Percentiles rank a stretch among this genome's conserved stretches.
Conservation (phyloP, 1,284 basidiomycete species). For the Leccinum pachyderme region DNA sequence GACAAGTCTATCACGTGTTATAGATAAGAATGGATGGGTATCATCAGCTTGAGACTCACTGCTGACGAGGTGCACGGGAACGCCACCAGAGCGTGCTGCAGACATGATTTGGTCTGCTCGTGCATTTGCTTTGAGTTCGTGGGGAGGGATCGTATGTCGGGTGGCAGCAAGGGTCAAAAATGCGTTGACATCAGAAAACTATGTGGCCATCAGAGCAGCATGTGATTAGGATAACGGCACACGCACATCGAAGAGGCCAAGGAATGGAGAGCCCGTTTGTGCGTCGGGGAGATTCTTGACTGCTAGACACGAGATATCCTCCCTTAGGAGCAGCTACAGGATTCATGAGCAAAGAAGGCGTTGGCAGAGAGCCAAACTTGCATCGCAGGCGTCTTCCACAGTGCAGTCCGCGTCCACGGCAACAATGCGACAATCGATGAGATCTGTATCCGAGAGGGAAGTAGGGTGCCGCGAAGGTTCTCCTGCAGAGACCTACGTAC, state of each 20-base stretch:
- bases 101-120: slow-evolving; percentile 64
- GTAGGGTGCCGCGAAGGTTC: neutral
- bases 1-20: slow-evolving; percentile 56
- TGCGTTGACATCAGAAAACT: slow-evolving; percentile 82
- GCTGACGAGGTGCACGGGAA: slow-evolving; percentile 71
- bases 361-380: slow-evolving; percentile 32
- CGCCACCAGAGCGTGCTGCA: slow-evolving; percentile 68
- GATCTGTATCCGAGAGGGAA: slow-evolving; percentile 40
- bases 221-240: neutral
- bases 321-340: slow-evolving; percentile 56
- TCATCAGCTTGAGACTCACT: slow-evolving; percentile 49
- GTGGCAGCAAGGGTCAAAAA: slow-evolving; percentile 78
- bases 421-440: slow-evolving; percentile 64
- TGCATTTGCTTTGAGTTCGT: slow-evolving; percentile 56
- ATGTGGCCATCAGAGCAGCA: slow-evolving; percentile 14
- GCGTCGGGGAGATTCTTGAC: slow-evolving; percentile 44
- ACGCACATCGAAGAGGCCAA: slow-evolving; percentile 74
- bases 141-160: slow-evolving; percentile 59
- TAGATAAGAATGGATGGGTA: neutral
- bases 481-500: slow-evolving; percentile 33
- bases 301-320: slow-evolving; percentile 61
- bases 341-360: slow-evolving; percentile 9
- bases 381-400: slow-evolving; percentile 80
- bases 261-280: slow-evolving; percentile 37
- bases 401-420: slow-evolving; percentile 61